phyloP scores from a whole-genome alignment of 352 stramenopile species.

The Nannochloropsis limnetica region DNA sequence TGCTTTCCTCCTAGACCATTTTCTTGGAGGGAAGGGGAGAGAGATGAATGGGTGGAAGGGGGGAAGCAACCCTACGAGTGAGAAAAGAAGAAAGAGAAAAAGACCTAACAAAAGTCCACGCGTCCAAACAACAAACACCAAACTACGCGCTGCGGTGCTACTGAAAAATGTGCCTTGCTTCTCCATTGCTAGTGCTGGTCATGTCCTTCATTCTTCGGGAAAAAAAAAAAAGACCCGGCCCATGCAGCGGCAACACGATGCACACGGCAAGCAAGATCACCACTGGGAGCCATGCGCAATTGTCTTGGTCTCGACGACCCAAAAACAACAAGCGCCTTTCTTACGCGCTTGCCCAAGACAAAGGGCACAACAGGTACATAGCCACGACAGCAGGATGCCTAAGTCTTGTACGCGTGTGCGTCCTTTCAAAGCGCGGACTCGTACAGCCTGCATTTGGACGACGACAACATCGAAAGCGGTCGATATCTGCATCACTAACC shows the following conservation, averaged over 20 bases:
- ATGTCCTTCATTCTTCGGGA: too few species aligned
- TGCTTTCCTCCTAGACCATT: not conserved
- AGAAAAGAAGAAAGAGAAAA: not conserved
- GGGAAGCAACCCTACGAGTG: not conserved
- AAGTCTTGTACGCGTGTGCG: not conserved
- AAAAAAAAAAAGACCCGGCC: too few species aligned
- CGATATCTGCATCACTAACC: not conserved
- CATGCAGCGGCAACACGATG: not conserved
- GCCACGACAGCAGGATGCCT: not conserved
- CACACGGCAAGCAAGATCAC: not conserved
- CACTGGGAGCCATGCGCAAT: not conserved
- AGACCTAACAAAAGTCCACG: not conserved
- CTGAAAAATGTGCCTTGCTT: too few species aligned
- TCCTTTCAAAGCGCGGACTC: not conserved
- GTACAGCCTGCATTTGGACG: not conserved
- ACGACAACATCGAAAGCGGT: not conserved
- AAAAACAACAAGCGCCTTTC: not conserved
- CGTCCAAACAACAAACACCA: not conserved
- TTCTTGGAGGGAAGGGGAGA: not conserved
- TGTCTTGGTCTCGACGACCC: not conserved
- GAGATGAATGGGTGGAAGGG: not conserved
- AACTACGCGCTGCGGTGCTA: not conserved
- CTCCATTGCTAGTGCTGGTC: too few species aligned
- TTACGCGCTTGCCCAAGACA: not conserved
- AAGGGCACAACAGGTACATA: not conserved